Evolutionary conservation across 768 basidiomycete species (phyloP).

Genomic region (Macrolepiota dolichaula): DNA sequence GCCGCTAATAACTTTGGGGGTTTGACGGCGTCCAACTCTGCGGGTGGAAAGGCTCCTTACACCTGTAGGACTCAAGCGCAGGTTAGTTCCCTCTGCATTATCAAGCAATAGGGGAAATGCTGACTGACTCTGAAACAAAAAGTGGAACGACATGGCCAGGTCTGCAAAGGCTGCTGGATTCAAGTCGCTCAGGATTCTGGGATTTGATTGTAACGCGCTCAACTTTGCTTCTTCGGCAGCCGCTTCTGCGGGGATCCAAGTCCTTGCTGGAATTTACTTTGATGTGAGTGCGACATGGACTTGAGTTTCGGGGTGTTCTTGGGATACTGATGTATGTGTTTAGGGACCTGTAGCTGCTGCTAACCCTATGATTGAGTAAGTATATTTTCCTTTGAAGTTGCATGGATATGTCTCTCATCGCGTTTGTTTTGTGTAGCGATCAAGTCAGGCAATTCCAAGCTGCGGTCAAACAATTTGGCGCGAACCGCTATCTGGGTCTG

Average conservation of each 20-base stretch:
- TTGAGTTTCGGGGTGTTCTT: background rate
- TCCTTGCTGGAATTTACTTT: slow-evolving; percentile 33
- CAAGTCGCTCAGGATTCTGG: slow-evolving; percentile 29
- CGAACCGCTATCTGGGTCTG: slow-evolving; percentile 29
- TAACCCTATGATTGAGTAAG: slow-evolving; percentile 27
- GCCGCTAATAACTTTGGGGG: slow-evolving; percentile 31
- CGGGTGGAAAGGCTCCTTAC: slow-evolving; percentile 23
- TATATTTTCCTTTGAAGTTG: background rate
- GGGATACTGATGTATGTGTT: background rate
- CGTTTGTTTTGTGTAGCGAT: slow-evolving; percentile 19
- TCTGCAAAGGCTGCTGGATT: slow-evolving; percentile 29
- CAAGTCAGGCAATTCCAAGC: slow-evolving; percentile 31
- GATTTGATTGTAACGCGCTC: slow-evolving; percentile 35
- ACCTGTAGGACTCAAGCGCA: slow-evolving; percentile 32
- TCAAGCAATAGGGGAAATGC: background rate
- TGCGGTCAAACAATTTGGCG: slow-evolving; percentile 29
- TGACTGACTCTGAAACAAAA: background rate
- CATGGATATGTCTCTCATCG: background rate
- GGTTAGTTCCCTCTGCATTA: slow-evolving; percentile 14
- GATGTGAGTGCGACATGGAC: slow-evolving; percentile 16
- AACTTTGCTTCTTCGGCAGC: slow-evolving; percentile 32
- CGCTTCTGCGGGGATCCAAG: slow-evolving; percentile 23
- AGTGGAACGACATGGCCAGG: slow-evolving; percentile 33
- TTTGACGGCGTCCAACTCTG: slow-evolving; percentile 30
- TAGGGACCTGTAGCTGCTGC: slow-evolving; percentile 28